Conservation (phyloP, 1,284 basidiomycete genomes). For the Boletellus dicymbophilus region DNA sequence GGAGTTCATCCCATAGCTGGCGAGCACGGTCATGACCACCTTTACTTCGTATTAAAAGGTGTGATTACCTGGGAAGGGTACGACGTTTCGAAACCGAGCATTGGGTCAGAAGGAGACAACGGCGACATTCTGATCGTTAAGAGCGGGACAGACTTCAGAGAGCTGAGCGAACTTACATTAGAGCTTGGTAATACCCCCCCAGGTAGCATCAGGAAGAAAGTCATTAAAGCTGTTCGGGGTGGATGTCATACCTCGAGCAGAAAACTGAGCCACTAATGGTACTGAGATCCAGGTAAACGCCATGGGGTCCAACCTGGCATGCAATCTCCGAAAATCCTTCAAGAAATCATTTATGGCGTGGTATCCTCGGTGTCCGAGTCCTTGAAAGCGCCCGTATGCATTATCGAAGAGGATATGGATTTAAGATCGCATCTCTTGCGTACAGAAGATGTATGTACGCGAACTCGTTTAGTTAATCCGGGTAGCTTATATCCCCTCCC, state of each 20-base stretch:
- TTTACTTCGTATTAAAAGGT: not conserved
- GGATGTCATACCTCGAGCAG: not conserved
- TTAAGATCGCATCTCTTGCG: not conserved
- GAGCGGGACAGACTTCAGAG: not conserved
- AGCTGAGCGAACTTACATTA: not conserved
- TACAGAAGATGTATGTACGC: not conserved
- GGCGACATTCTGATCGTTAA: not conserved
- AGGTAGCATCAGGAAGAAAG: not conserved
- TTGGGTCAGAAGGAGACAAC: not conserved
- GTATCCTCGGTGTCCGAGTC: not conserved
- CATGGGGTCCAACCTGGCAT: not conserved
- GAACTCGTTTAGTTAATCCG: too few relatives aligned
- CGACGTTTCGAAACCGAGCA: not conserved
- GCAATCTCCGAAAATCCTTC: not conserved
- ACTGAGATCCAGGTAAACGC: not conserved
- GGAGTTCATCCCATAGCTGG: not conserved
- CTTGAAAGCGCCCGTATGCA: not conserved
- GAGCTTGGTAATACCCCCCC: not conserved
- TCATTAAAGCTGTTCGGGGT: not conserved
- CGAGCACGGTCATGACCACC: not conserved
- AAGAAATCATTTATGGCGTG: not conserved
- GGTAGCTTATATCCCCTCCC: too few relatives aligned
- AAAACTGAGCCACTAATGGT: too few relatives aligned
- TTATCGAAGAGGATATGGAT: not conserved
- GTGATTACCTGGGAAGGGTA: not conserved